phyloP scores from a whole-genome alignment of 2,329 filamentous ascomycete genomes.

The Exutisphaerella laricina region DNA sequence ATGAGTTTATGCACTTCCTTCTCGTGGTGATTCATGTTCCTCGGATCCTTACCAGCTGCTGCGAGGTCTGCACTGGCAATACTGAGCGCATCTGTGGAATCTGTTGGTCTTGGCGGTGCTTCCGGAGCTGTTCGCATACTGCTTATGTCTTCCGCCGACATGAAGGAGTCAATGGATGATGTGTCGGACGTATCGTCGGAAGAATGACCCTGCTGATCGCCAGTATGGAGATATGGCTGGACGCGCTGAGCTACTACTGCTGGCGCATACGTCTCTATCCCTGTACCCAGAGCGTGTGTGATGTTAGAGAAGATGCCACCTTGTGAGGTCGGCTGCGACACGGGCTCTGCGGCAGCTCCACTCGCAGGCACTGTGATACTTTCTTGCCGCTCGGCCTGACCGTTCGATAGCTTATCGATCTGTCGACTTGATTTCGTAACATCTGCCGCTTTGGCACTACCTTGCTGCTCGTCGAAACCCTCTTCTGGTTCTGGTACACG shows the following conservation, averaged over 20 bases:
- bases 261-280: conserved; percentile 34
- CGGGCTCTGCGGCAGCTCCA: conserved; percentile 7
- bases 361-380: not conserved
- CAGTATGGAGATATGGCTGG: conserved; percentile 21
- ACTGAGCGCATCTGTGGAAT: conserved; percentile 23
- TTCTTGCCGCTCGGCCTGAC: not conserved
- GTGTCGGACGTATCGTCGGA: conserved; percentile 23
- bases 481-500: conserved; percentile 36
- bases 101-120: conserved; percentile 14
- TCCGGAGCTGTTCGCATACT: conserved; percentile 28
- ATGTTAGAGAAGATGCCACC: conserved; percentile 29
- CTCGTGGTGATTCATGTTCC: conserved; percentile 40
- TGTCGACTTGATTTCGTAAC: not conserved
- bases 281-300: conserved; percentile 28
- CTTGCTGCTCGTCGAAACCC: conserved; percentile 27
- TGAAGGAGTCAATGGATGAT: conserved; percentile 34
- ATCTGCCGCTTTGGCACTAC: conserved; percentile 1
- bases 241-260: conserved; percentile 27
- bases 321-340: conserved; percentile 10
- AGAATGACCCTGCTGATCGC: conserved; percentile 8
- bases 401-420: not conserved
- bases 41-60: conserved; percentile 13
- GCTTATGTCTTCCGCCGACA: conserved; percentile 40
- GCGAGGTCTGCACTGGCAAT: conserved; percentile 20
- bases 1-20: conserved; percentile 62